Conservation (phyloP, 331 rosid genomes). For the Pyracantha coccinea region DNA sequence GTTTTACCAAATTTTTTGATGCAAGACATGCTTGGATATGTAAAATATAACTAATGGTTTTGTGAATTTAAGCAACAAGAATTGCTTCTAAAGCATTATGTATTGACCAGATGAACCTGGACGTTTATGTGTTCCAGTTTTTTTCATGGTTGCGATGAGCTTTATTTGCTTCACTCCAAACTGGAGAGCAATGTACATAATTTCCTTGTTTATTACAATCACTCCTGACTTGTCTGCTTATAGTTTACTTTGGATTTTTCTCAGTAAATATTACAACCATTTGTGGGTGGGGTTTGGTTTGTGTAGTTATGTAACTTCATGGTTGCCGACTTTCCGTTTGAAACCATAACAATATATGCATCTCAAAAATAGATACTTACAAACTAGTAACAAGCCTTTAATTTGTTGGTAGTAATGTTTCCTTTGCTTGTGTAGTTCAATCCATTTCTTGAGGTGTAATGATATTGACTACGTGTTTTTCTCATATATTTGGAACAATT, state of each 20-base stretch:
- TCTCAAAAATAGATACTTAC: neutral
- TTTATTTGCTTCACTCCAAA: neutral
- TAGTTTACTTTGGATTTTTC: neutral
- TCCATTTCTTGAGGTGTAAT: neutral
- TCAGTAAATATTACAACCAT: neutral
- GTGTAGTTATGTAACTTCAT: neutral
- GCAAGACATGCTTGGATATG: neutral
- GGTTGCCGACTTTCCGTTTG: neutral
- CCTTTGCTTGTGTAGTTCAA: neutral
- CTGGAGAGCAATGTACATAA: neutral
- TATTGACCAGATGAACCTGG: neutral
- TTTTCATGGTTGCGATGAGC: neutral
- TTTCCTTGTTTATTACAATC: neutral
- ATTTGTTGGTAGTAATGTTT: neutral
- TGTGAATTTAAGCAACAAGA: neutral
- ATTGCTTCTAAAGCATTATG: neutral
- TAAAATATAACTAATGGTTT: neutral
- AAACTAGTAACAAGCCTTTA: neutral
- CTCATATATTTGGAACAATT: neutral
- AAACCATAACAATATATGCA: neutral
- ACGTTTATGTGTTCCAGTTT: neutral
- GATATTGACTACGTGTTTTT: neutral
- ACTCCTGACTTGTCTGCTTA: neutral
- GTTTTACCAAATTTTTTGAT: neutral
- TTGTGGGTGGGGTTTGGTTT: neutral